Evolutionary conservation across 2,329 filamentous ascomycete species (phyloP), one percentile per base, ranked within the genome.

Genomic region (Pseudogymnoascus sp.): DNA sequence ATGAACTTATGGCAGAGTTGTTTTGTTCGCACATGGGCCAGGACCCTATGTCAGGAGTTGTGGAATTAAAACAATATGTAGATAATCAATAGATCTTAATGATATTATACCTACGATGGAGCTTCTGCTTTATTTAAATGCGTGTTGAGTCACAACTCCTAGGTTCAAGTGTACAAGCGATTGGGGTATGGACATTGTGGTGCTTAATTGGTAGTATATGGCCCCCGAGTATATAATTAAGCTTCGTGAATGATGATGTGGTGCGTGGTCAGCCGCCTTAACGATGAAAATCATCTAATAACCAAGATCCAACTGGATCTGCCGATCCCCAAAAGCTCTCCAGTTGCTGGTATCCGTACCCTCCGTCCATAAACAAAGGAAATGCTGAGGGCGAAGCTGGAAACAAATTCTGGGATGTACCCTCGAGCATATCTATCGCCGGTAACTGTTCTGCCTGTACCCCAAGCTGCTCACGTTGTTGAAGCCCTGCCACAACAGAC

Each of bases 251-350:
- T 26, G 40, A 44, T 11, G 6, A 44, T 26, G 13, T 6, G 6
- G 24, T 29, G 24, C 13, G 41, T 10, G 41, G 24, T 31, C 13
- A 3, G 24, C 29, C 10, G 24, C 3, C 13, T 26, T 44, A 31
- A 44, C 40, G n/a, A 31, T 59, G 21, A 7, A 59, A 59, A 44
- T 59, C 58, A 26, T 59, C 58, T 6, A 59, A 13, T 41, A 59
- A 29, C 58, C 58, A 59, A 44, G 58, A 59, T 9, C 58, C 58
- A 29, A 59, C 11, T 39, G 58, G 58, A 10, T 59, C 58, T 37
- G 58, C 58, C 58, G 58, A 41, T 5, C 24, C 58, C 58, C 58
- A 59, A 24, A 39, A 44, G 5, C 31, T 59, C 35, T 59, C 58
- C 10, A 39, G 58, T 26, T 59, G 58, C 40, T 59, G 58, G 21